phyloP scores from a whole-genome alignment of 208 protist genomes.

The Blastocrithidia nonstop region DNA sequence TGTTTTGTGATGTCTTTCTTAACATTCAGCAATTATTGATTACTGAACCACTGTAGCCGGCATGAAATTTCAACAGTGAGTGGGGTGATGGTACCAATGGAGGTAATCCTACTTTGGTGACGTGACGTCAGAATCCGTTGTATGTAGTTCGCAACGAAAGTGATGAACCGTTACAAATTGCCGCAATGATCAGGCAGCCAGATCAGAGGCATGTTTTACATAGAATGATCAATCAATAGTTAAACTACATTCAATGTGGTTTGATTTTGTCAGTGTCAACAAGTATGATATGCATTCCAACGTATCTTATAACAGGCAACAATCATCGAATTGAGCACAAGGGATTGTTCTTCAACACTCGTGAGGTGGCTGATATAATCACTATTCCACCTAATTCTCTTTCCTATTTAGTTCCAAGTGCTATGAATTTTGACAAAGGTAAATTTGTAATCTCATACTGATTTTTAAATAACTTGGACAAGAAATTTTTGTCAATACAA shows the following conservation, averaged over 20 bases:
- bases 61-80: conserved; percentile 49
- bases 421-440: conserved; percentile 43
- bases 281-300: conserved; percentile 25
- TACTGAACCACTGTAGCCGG: conserved; percentile 15
- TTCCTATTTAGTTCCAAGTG: conserved; percentile 60
- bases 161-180: conserved; percentile 43
- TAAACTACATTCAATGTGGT: conserved; percentile 62
- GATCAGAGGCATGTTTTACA: conserved; percentile 66
- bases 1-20: background rate
- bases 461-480: conserved; percentile 24
- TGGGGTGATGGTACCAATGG: conserved; percentile 50
- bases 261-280: conserved; percentile 29
- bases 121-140: conserved; percentile 66
- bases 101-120: conserved; percentile 44
- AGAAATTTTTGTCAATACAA: conserved; percentile 15
- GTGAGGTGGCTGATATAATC: conserved; percentile 51
- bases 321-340: conserved; percentile 61
- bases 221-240: conserved; percentile 28
- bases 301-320: conserved; percentile 63
- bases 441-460: conserved; percentile 80
- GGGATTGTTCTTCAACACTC: conserved; percentile 33
- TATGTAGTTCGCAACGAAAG: too few species aligned
- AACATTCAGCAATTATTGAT: conserved; percentile 24
- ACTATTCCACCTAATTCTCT: conserved; percentile 47
- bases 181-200: conserved; percentile 57